A percentile compares a stretch with the other conserved stretches of the same genome.
These are phyloP conservation scores for Colletotrichum sp. DNA, from an alignment of 2,329 filamentous ascomycete genomes.

Conservation along the genomic window DNA sequence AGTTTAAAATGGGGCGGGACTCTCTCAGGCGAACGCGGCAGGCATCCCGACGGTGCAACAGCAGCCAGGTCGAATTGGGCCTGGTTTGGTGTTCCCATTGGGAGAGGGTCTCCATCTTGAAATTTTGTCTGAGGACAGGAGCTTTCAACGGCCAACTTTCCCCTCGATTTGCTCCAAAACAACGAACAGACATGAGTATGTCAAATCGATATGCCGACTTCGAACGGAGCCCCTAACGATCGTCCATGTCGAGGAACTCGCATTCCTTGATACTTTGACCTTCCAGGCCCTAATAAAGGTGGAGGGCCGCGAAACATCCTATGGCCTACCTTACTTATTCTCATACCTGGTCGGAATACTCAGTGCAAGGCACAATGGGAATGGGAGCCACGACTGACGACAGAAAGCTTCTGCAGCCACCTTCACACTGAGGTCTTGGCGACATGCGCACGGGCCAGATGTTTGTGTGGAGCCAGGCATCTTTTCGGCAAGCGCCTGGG, in stretches of 20 bases:
- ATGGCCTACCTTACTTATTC: neutral
- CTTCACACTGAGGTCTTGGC: neutral
- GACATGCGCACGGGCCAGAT: conserved; percentile 2
- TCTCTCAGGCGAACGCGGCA: neutral
- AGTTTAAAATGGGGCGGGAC: neutral
- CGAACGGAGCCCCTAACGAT: neutral
- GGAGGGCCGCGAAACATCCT: neutral
- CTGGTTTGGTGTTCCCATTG: neutral
- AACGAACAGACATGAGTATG: neutral
- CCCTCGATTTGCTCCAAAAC: neutral
- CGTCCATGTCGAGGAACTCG: neutral
- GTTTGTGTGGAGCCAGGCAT: neutral
- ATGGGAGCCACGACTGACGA: neutral
- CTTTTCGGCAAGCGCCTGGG: neutral
- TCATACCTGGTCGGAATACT: neutral
- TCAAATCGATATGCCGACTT: neutral
- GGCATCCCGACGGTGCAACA: neutral
- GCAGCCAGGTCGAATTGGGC: neutral
- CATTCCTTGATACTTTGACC: neutral
- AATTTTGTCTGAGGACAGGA: neutral
- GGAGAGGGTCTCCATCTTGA: neutral
- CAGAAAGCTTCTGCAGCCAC: neutral
- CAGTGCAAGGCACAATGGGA: neutral
- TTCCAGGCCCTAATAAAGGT: neutral
- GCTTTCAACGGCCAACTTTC: neutral